Base-by-base conservation (phyloP, 306 rosid species). In the Quercus engelmannii region DNA sequence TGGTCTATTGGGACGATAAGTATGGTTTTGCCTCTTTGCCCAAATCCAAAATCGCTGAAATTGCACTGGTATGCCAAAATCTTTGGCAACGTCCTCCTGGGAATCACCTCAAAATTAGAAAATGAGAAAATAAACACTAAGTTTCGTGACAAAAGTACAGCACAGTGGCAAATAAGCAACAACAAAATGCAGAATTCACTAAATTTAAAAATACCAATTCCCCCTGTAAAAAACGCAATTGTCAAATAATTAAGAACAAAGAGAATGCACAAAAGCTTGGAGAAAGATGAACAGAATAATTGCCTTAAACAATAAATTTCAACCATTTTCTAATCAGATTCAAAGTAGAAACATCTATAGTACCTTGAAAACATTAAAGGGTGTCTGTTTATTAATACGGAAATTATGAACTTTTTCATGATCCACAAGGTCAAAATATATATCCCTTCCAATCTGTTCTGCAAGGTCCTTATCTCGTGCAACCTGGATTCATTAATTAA, bases 1-100 rank as follows among this genome's bases (percentile, higher is more conserved):
- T 31, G 93, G 93, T 58, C 96, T 89, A 82, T 86, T 89, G 55
- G 94, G 98, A 55, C 98, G 89, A 76, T 88, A 94, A 20, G 98
- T 92, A 79, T 92, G 92, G 82, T 94, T 94, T 86, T 90, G 96
- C 67, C 98, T 88, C 87, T 92, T 94, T 17, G 98, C 98, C 98
- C 98, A 94, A 81, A 94, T 69, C 98, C 98, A 94, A 81, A 89
- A 92, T 11, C 98, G 93, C 78, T 87, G 98, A 79, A 69, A 88
- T 77, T 83, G 91, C 84, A 89, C 92, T 28, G 98, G 97, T 85
- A 94, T 88, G 64, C 92, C 94, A 68, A 90, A 82, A 87, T 87
- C 97, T 82, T 79, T 91, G 0, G 98, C 97, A 82, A 94, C 93
- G 26, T 94, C 97, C 78, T 94, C 97, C 98, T 94, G 93, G 76